Percentiles rank a stretch among this genome's conserved stretches.
These are phyloP conservation scores for Exophiala lecanii-corni DNA, from an alignment of 2,329 filamentous ascomycete species.

Conservation along the genomic window DNA sequence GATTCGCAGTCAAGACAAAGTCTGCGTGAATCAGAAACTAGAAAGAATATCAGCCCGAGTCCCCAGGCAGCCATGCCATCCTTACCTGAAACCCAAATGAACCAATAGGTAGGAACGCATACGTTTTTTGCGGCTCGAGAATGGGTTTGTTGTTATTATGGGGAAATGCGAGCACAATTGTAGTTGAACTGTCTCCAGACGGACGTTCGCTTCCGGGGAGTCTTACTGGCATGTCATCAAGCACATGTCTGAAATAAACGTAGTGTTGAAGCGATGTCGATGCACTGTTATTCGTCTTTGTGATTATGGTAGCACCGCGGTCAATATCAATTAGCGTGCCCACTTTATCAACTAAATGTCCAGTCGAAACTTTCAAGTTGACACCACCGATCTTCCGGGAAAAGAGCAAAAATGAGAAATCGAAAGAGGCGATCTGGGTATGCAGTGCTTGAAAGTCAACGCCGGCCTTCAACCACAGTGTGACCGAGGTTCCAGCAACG, in stretches of 20 bases:
- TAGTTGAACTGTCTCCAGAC: slow-evolving; percentile 3
- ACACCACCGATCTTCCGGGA: slow-evolving; percentile 20
- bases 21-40: slow-evolving; percentile 2
- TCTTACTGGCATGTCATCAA: slow-evolving; percentile 3
- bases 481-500: slow-evolving; percentile 7
- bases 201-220: slow-evolving; percentile 3
- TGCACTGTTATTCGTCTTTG: slow-evolving; percentile 5
- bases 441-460: slow-evolving; percentile 1
- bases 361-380: slow-evolving; percentile 19
- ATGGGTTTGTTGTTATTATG: slow-evolving; percentile 3
- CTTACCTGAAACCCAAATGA: slow-evolving; percentile 4
- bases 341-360: slow-evolving; percentile 9
- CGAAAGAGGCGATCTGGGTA: slow-evolving; percentile 8
- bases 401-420: slow-evolving; percentile 25
- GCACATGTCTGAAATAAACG: slow-evolving; percentile 4
- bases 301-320: slow-evolving; percentile 1
- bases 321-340: slow-evolving; percentile 5
- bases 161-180: slow-evolving; percentile 9
- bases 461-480: slow-evolving; percentile 5
- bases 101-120: slow-evolving; percentile 3
- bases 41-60: neutral
- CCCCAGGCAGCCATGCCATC: neutral
- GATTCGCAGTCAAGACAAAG: slow-evolving; percentile 2
- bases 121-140: slow-evolving; percentile 2
- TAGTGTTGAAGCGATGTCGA: slow-evolving; percentile 4